Evolutionary conservation across 1,284 basidiomycete genomes (phyloP).

Genomic region (Gymnopus androsaceus): DNA sequence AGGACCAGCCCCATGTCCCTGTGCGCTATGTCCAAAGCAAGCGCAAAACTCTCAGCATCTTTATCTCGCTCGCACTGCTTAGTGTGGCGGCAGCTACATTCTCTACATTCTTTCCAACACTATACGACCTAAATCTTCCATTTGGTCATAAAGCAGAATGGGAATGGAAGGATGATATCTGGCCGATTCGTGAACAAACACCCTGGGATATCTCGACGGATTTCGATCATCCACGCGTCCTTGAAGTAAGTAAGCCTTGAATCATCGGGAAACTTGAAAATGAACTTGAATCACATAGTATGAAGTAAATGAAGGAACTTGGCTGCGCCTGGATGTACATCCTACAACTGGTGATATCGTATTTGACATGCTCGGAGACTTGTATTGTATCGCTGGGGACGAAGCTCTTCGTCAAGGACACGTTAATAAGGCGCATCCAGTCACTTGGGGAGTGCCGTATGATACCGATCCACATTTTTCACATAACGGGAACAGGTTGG

Average conservation of each 20-base stretch:
- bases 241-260: too few relatives aligned
- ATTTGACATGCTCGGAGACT: conserved; percentile 74
- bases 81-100: conserved; percentile 10
- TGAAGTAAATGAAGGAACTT: conserved; percentile 73
- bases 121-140: neutral
- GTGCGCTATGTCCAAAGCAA: neutral
- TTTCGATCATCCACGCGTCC: conserved; percentile 62
- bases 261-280: too few relatives aligned
- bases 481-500: conserved; percentile 59
- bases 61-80: conserved; percentile 8
- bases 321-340: conserved; percentile 72
- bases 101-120: conserved; percentile 1
- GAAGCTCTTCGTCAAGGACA: conserved; percentile 15
- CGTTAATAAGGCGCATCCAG: conserved; percentile 44
- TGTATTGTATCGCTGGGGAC: conserved; percentile 63
- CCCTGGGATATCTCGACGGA: conserved; percentile 79
- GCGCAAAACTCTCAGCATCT: conserved; percentile 2
- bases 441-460: conserved; percentile 62
- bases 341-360: conserved; percentile 68
- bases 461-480: conserved; percentile 76
- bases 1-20: neutral
- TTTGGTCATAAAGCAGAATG: neutral
- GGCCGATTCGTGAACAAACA: conserved; percentile 63
- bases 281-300: too few relatives aligned
- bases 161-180: conserved; percentile 56